A percentile compares a stretch with the other conserved stretches of the same genome.
Conservation (phyloP, 208 protist genomes). For the Acanthamoeba lenticulata region DNA sequence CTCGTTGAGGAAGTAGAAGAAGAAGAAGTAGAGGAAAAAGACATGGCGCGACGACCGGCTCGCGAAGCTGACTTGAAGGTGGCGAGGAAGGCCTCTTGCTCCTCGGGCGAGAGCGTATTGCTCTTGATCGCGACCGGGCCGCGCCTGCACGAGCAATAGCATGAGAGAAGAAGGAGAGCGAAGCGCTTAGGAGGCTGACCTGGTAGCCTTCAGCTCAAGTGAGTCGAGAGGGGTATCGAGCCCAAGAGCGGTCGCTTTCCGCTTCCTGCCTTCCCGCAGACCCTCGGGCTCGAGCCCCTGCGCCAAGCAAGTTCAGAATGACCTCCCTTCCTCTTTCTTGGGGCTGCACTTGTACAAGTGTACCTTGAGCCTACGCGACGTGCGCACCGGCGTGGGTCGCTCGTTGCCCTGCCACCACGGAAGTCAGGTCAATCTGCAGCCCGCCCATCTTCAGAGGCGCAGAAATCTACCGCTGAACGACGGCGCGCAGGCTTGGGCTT, state of each 20-base stretch:
- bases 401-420: neutral
- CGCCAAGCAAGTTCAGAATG: neutral
- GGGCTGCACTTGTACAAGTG: neutral
- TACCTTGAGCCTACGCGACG: neutral
- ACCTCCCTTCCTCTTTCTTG: neutral
- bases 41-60: neutral
- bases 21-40: no score
- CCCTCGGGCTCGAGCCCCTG: neutral
- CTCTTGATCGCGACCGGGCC: neutral
- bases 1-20: neutral
- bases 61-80: neutral
- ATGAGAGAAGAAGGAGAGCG: neutral
- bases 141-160: neutral
- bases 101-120: neutral
- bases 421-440: neutral
- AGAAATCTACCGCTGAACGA: neutral
- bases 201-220: neutral
- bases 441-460: neutral
- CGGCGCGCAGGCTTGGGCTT: neutral
- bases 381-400: neutral
- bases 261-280: neutral
- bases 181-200: no score
- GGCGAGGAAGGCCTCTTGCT: neutral
- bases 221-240: no score
- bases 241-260: neutral